Percentiles rank a stretch among this genome's conserved stretches.
Evolutionary conservation across 2,329 filamentous ascomycete species (phyloP).

Genomic region (Escovopsis weberi): DNA sequence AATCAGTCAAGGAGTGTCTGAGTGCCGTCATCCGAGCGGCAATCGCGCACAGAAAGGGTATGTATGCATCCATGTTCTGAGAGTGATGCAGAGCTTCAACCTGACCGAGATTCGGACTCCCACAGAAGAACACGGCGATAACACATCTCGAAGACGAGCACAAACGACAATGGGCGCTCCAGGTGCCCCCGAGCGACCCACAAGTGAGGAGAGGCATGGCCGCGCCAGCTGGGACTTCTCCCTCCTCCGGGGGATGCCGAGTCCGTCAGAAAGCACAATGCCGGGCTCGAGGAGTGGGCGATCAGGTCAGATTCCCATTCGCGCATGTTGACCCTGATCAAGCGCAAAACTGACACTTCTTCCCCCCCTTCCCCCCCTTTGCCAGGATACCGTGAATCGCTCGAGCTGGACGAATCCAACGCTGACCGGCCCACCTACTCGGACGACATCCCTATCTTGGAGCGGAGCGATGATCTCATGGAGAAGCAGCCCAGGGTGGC

Average conservation of each 20-base stretch:
- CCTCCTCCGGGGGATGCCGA: conserved; percentile 37
- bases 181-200: conserved; percentile 36
- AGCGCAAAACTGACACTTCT: conserved; percentile 13
- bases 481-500: conserved; percentile 32
- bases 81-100: neutral
- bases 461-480: conserved; percentile 49
- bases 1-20: conserved; percentile 62
- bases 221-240: conserved; percentile 60
- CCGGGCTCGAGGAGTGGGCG: conserved; percentile 20
- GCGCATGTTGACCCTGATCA: neutral
- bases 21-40: conserved; percentile 60
- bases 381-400: conserved; percentile 39
- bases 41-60: conserved; percentile 54
- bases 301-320: conserved; percentile 9
- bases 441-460: conserved; percentile 53
- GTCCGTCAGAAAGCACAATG: conserved; percentile 25
- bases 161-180: conserved; percentile 46
- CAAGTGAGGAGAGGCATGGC: conserved; percentile 51
- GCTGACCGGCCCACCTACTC: conserved; percentile 50
- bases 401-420: conserved; percentile 58
- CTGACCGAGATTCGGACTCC: neutral
- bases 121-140: conserved; percentile 28
- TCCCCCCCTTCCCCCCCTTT: conserved; percentile 22
- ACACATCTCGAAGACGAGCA: conserved; percentile 36
- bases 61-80: conserved; percentile 15